Evolutionary conservation across 2,329 filamentous ascomycete genomes (phyloP).

Genomic region (Cercospora zeae-maydis): DNA sequence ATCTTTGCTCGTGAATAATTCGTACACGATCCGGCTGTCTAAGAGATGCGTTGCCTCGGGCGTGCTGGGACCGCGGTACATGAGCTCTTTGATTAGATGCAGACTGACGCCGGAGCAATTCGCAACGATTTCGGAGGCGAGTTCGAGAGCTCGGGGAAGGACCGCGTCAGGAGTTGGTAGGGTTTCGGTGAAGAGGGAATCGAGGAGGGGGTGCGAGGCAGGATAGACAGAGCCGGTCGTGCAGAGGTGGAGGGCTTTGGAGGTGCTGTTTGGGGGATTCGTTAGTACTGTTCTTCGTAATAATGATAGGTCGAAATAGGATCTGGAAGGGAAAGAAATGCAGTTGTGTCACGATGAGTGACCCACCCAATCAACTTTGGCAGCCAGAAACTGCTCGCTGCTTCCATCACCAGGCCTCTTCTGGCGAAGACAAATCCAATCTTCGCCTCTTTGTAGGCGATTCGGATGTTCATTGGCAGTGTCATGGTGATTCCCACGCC

Average conservation of each 20-base stretch:
- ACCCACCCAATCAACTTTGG: slow-evolving; percentile 62
- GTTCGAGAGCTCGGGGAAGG: slow-evolving; percentile 59
- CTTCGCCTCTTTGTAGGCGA: slow-evolving; percentile 56
- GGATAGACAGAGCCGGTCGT: slow-evolving; percentile 64
- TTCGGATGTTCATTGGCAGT: slow-evolving; percentile 54
- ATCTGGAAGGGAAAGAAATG: no score
- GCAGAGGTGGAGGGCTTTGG: slow-evolving; percentile 60
- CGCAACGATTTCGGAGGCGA: slow-evolving; percentile 63
- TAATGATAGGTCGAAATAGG: no score
- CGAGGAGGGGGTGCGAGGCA: slow-evolving; percentile 47
- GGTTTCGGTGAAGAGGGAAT: slow-evolving; percentile 63
- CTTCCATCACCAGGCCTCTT: slow-evolving; percentile 69
- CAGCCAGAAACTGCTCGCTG: slow-evolving; percentile 67
- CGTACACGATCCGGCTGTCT: slow-evolving; percentile 62
- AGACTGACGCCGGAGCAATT: slow-evolving; percentile 64
- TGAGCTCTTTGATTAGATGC: slow-evolving; percentile 67
- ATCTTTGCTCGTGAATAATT: slow-evolving; percentile 59
- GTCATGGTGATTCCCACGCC: slow-evolving; percentile 59
- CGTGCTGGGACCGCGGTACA: slow-evolving; percentile 57
- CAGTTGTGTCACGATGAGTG: background rate
- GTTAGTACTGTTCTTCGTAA: slow-evolving; percentile 3
- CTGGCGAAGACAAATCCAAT: slow-evolving; percentile 72
- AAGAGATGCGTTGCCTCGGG: slow-evolving; percentile 69
- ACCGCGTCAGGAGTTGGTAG: slow-evolving; percentile 58
- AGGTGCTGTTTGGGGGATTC: slow-evolving; percentile 35